Conservation (phyloP, 805 yeast genomes). For the Zygosaccharomyces bisporus region DNA sequence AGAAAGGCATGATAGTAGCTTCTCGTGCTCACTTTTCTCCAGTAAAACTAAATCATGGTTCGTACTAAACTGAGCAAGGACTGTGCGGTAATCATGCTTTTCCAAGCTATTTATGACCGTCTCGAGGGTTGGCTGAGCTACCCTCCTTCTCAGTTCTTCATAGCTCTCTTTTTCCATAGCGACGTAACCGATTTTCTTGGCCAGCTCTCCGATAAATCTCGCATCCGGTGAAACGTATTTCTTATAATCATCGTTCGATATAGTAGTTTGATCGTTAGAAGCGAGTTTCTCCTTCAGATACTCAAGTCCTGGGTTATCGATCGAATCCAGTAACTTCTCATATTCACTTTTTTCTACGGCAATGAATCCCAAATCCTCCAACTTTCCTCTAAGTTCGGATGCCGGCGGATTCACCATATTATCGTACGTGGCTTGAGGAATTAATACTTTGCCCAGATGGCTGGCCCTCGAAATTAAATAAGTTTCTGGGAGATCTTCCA, state of each 20-base stretch:
- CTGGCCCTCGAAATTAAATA: slow-evolving; percentile 17
- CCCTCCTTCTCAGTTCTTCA: slow-evolving; percentile 8
- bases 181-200: slow-evolving; percentile 17
- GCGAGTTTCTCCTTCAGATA: slow-evolving; percentile 17
- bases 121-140: slow-evolving; percentile 22
- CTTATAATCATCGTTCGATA: slow-evolving; percentile 18
- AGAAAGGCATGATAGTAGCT: slow-evolving; percentile 21
- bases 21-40: slow-evolving; percentile 23
- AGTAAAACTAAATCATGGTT: slow-evolving; percentile 12
- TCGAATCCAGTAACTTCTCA: slow-evolving; percentile 2
- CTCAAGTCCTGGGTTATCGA: slow-evolving; percentile 17
- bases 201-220: slow-evolving; percentile 1
- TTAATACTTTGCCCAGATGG: slow-evolving; percentile 21
- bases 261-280: slow-evolving; percentile 11
- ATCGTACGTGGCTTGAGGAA: slow-evolving; percentile 19
- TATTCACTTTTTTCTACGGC: slow-evolving; percentile 9
- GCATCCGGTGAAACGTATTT: slow-evolving; percentile 2
- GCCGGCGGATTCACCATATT: slow-evolving; percentile 9
- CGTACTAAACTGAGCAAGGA: slow-evolving; percentile 15
- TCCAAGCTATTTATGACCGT: slow-evolving; percentile 1
- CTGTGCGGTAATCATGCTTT: slow-evolving; percentile 5
- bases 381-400: not conserved
- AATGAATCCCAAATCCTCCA: slow-evolving; percentile 7
- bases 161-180: slow-evolving; percentile 17
- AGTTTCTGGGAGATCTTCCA: slow-evolving; percentile 17